Conservation (phyloP, 2,329 filamentous ascomycete genomes). For the Didymella pinodella region DNA sequence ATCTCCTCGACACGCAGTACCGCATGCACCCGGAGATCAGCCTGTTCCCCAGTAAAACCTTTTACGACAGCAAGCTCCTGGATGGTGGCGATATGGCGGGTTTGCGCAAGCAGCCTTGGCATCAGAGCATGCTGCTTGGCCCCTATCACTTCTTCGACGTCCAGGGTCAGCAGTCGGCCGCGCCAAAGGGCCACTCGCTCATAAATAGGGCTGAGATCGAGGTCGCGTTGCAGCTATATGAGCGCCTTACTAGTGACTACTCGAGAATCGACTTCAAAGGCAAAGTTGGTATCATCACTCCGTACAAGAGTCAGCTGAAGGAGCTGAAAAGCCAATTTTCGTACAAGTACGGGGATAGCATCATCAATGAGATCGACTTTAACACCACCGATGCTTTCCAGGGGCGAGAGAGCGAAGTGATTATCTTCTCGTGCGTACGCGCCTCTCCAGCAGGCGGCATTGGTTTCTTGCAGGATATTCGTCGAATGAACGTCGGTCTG, state of each 20-base stretch:
- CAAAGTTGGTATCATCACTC: slow-evolving; percentile 96
- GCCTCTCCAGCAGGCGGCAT: slow-evolving; percentile 93
- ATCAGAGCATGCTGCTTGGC: slow-evolving; percentile 78
- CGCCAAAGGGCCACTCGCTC: slow-evolving; percentile 85
- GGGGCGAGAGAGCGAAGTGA: slow-evolving; percentile 94
- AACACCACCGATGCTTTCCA: slow-evolving; percentile 99
- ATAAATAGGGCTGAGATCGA: slow-evolving; percentile 88
- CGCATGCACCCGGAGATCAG: slow-evolving; percentile 99
- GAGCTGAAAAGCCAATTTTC: slow-evolving; percentile 80
- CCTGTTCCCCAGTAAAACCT: slow-evolving; percentile 84
- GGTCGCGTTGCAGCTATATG: slow-evolving; percentile 84
- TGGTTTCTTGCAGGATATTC: slow-evolving; percentile 97
- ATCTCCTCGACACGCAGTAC: slow-evolving; percentile 96
- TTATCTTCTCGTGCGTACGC: slow-evolving; percentile 98
- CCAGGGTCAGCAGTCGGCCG: slow-evolving; percentile 81
- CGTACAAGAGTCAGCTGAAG: slow-evolving; percentile 91
- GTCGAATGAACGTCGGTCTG: slow-evolving; percentile 98
- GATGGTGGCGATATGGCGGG: slow-evolving; percentile 85
- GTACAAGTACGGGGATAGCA: slow-evolving; percentile 73
- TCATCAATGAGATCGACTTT: slow-evolving; percentile 87
- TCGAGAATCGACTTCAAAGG: slow-evolving; percentile 73
- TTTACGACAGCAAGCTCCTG: slow-evolving; percentile 87
- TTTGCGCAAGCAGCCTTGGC: slow-evolving; percentile 83
- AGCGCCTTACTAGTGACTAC: slow-evolving; percentile 77
- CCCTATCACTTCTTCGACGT: slow-evolving; percentile 99